These are phyloP conservation scores for Dactylellina drechsleri DNA, from an alignment of 2,329 filamentous ascomycete genomes.

Conservation along the genomic window DNA sequence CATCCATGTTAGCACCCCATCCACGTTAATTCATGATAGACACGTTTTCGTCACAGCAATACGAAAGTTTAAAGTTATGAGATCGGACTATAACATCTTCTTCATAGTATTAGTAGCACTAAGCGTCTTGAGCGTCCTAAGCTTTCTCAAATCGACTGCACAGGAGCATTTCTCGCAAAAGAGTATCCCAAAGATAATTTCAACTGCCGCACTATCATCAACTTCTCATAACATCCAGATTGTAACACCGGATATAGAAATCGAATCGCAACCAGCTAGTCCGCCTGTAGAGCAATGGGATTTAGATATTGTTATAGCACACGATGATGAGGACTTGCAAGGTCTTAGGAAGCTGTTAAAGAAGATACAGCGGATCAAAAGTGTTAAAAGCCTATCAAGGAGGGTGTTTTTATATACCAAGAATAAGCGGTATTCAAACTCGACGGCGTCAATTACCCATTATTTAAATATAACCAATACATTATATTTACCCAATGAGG, in stretches of 20 bases:
- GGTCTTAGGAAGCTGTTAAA: neutral
- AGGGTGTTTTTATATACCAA: slow-evolving; percentile 8
- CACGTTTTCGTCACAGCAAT: neutral
- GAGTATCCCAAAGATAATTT: too few species aligned
- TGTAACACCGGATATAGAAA: too few species aligned
- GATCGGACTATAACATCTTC: neutral
- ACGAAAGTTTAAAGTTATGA: neutral
- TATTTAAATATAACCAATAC: slow-evolving; percentile 9
- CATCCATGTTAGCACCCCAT: too few species aligned
- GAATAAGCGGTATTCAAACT: neutral
- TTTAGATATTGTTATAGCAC: slow-evolving; percentile 11
- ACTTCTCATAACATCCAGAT: too few species aligned
- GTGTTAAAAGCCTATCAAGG: neutral
- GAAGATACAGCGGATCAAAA: neutral
- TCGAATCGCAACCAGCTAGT: too few species aligned
- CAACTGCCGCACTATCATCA: too few species aligned
- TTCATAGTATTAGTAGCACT: neutral
- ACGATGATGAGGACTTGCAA: slow-evolving; percentile 6
- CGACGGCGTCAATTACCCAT: neutral
- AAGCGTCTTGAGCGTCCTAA: neutral
- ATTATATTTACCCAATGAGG: slow-evolving; percentile 1
- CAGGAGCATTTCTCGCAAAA: neutral
- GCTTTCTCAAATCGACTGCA: neutral
- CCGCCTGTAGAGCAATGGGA: neutral
- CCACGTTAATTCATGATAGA: too few species aligned